Evolutionary conservation across 441 rosid genomes (phyloP), one percentile per base, ranked within the genome.

Genomic region (Eutrema salsugineum): DNA sequence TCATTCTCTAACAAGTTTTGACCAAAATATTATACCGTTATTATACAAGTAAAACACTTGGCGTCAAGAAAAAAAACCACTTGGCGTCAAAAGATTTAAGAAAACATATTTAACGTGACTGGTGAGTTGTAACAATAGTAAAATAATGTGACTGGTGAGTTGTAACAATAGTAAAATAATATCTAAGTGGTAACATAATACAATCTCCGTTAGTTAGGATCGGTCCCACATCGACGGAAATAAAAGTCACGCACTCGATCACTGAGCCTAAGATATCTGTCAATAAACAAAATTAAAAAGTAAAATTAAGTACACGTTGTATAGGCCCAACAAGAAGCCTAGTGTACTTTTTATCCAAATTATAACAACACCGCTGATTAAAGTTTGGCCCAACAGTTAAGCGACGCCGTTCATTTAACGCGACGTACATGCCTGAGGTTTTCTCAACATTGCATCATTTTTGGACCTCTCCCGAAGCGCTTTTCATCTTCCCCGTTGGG

Each of bases 241-340:
- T 78, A 81, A 78, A 78, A 78, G 80, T 72, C 82, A 81, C 72
- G 80, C 77, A 78, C 82, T 75, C 82, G 64, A 81, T 78, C 81
- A 65, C 79, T 80, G 81, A 80, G 77, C 81, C 81, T 81, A 81
- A 78, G 76, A 67, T 73, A 76, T 81, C 81, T n/a, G 1, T 0
- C 22, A 4, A 5, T 22, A 22, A 24, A 0, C 1, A 32, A 17
- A 0, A 0, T 14, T 0, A 0, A 0, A 14, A 11, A 4, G 5
- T 0, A 16, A 2, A 17, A 0, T 0, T 11, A 19, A 6, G 3
- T 0, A 15, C 6, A 19, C 3, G 2, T 42, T 6, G 6, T 24
- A 44, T 5, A 60, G 6, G 77, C 77, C 77, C 67, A 58, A 19
- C 36, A 58, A 48, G n/a, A 59, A 32, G 66, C 15, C 49, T 17